A percentile compares a stretch with the other conserved stretches of the same genome.
phyloP scores from a whole-genome alignment of 179 eudicot species.

The Actinidia chinensis region DNA sequence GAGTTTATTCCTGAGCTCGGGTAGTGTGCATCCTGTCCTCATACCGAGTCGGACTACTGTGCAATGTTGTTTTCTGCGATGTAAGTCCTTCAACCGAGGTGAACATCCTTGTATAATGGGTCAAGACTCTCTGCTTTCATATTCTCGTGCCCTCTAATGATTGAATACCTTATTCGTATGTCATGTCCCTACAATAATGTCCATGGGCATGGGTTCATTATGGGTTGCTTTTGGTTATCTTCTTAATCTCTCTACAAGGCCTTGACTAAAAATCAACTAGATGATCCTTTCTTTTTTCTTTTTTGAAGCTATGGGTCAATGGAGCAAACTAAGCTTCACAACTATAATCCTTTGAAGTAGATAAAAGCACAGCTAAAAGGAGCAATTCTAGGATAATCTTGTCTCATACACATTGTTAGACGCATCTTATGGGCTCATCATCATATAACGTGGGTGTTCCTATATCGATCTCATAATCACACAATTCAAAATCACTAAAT shows the following conservation, averaged over 20 bases:
- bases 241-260: background rate
- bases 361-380: background rate
- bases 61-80: too few relatives aligned
- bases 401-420: background rate
- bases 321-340: background rate
- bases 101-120: too few relatives aligned
- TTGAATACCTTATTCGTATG: too few relatives aligned
- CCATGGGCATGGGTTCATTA: too few relatives aligned
- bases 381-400: background rate
- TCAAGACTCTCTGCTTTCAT: too few relatives aligned
- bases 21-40: too few relatives aligned
- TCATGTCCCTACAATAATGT: too few relatives aligned
- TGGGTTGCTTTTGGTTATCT: too few relatives aligned
- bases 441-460: conserved; percentile 27
- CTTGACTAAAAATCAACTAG: conserved; percentile 13
- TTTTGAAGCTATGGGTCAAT: background rate
- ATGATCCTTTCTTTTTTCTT: background rate
- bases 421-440: conserved; percentile 36
- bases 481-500: background rate
- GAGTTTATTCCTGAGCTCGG: too few relatives aligned
- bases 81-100: too few relatives aligned
- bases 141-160: too few relatives aligned
- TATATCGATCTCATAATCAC: conserved; percentile 10
- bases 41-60: too few relatives aligned
- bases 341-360: background rate